Base-by-base conservation (phyloP, 1,139 yeast genomes). In the Yarrowia galli region DNA sequence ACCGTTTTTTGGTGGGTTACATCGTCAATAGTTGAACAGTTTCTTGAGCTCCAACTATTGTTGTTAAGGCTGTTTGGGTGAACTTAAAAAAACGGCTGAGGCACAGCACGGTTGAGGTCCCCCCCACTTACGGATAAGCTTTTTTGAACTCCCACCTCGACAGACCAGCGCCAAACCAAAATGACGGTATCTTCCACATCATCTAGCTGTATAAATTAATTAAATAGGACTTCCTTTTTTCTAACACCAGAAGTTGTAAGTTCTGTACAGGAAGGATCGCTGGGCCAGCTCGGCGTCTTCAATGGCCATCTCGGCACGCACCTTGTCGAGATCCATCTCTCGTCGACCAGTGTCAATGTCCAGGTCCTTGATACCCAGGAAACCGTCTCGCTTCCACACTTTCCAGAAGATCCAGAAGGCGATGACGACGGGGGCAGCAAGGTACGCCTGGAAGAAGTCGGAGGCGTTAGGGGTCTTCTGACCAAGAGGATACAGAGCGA, bases 401-500 rank as follows among this genome's bases (percentile, higher is more conserved):
- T 85, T 86, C 79, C 85, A 87, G 45, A 82, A 84, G 38, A 85
- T 35, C 75, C 82, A 85, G 72, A 83, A 79, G 15, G 77, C 79
- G 10, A 85, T 43, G 71, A 85, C 82, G 60, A 86, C 82, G 16
- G 85, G 85, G 48, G 81, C 80, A 15, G 60, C 60, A 0, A 53
- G 45, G 75, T 85, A 87, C 65, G 82, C 77, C 75, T 80, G 78
- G 80, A 87, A 87, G 75, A 87, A 87, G 65, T 74, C 74, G 23
- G 74, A 71, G 53, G 80, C 83, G 74, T 67, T 72, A 16, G 79
- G 75, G 2, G 53, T 48, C 42, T 53, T 38, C 2, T 73, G 81
- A 28, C 88, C 90, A 69, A 89, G 76, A 68, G 96, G 96, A 78
- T 81, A 87, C 68, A 90, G 78, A 3, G 95, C 92, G 66, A 88